Percentiles rank a stretch among this genome's conserved stretches.
Conservation (phyloP, 441 rosid genomes). For the Metrosideros polymorpha region DNA sequence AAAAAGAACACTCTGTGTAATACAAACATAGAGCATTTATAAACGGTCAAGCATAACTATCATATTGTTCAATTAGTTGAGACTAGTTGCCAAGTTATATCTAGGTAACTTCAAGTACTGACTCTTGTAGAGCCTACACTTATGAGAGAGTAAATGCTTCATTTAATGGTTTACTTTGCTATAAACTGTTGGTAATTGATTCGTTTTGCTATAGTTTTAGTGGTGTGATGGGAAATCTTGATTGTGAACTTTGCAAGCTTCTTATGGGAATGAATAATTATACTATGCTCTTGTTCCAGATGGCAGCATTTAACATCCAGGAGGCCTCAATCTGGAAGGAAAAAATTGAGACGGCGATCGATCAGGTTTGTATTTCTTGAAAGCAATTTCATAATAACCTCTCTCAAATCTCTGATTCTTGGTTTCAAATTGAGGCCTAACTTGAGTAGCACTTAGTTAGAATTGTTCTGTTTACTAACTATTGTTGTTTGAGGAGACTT, state of each 20-base stretch:
- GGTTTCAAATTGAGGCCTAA: not conserved
- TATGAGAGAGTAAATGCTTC: not conserved
- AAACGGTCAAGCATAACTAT: not conserved
- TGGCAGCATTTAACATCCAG: not conserved
- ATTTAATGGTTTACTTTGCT: not conserved
- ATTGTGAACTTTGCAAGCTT: not conserved
- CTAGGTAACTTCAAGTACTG: not conserved
- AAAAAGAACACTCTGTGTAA: not conserved
- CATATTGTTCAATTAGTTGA: not conserved
- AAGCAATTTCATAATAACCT: not conserved
- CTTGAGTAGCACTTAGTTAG: not conserved
- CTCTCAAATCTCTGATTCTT: not conserved
- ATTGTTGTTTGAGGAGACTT: not conserved
- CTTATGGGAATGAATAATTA: not conserved
- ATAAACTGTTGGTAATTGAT: not conserved
- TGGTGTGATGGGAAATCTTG: not conserved
- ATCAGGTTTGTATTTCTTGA: not conserved
- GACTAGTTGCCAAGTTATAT: not conserved
- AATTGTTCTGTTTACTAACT: not conserved
- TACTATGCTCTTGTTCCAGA: not conserved
- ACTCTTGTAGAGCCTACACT: not conserved
- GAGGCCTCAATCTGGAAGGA: not conserved
- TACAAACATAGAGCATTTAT: not conserved
- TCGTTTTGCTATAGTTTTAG: not conserved
- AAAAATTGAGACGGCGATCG: not conserved